phyloP scores from a whole-genome alignment of 352 stramenopile species.

The Plasmopara viticola region DNA sequence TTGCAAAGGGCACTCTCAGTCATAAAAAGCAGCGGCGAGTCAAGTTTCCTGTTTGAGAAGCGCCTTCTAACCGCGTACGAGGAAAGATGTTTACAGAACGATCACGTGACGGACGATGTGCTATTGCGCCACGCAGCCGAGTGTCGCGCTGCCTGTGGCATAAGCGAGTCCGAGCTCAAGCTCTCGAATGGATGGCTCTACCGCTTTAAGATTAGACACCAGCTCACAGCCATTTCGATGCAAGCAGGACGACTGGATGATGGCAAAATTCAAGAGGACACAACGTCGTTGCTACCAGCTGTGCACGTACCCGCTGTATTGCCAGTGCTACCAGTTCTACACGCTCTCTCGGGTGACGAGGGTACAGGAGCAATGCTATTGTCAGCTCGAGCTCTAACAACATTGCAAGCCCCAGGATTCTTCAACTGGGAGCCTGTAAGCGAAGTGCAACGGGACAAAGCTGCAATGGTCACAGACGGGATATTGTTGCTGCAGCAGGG shows the following conservation, averaged over 20 bases:
- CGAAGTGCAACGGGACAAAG: conserved; percentile 10
- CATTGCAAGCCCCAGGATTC: conserved; percentile 20
- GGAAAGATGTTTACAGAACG: neutral
- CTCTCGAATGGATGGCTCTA: conserved; percentile 46
- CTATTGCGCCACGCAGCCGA: conserved; percentile 27
- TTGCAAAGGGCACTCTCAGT: conserved; percentile 20
- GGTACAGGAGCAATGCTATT: conserved; percentile 2
- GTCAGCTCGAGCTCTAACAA: conserved; percentile 18
- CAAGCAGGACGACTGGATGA: neutral
- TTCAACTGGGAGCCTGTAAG: conserved; percentile 34
- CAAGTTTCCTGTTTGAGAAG: conserved; percentile 39
- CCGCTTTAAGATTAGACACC: conserved; percentile 36
- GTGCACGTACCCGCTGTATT: neutral
- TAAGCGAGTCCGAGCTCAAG: conserved; percentile 29
- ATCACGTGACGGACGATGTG: conserved; percentile 20
- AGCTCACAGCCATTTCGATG: conserved; percentile 7
- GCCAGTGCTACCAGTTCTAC: neutral
- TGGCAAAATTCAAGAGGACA: neutral
- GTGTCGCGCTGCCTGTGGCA: conserved; percentile 28
- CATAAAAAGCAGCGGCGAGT: conserved; percentile 38
- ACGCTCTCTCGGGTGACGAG: neutral
- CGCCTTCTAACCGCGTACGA: conserved; percentile 18
- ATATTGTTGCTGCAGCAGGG: conserved; percentile 18
- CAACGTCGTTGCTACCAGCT: neutral
- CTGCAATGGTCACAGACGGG: conserved; percentile 28